Evolutionary conservation across 2,329 filamentous ascomycete species (phyloP), one percentile per base, ranked within the genome.

Genomic region (Sordariomycetes sp.): DNA sequence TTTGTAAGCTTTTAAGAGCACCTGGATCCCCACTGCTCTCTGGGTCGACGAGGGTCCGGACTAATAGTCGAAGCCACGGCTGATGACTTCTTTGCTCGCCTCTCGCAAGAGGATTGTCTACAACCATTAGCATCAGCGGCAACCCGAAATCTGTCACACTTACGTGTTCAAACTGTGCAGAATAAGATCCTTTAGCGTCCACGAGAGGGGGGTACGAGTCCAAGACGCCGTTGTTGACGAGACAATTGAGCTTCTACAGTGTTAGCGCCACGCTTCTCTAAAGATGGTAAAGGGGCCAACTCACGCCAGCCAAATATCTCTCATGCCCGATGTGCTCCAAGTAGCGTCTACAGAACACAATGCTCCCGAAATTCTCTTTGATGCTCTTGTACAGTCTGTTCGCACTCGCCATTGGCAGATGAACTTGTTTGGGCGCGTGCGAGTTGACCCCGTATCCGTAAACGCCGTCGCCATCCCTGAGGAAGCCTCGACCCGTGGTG

Each of bases 401-500:
- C 10, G 76, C 75, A 2, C 68, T 72, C 4, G 64, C 56, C 9
- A 75, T 63, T 31, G 55, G 62, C 23, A 68, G 40, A 20, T 51
- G 38, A 8, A 52, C 45, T 25, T 48, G 46, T 14, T 51, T 36
- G 3, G 54, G 57, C 3, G 59, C 60, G 38, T 63, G 40, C 3
- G 54, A 43, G 14, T 58, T 51, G 38, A 64, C 51, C 3, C 63
- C 66, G 32, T 75, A 75, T 10, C 68, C 69, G 35, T 72, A 75
- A 14, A 72, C 50, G 0, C 68, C 70, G 58, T 86, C 82, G 61
- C 92, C 84, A 47, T 94, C 86, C 43, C 72, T 66, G 28, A 90
- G 77, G 49, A 81, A 80, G 41, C 86, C 87, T 48, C 82, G 84
- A 39, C 87, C 88, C 10, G 87, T 94, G 50, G 79, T 88, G 23